Conservation (phyloP, 768 basidiomycete species). For the Phanerodontia chrysosporium region DNA sequence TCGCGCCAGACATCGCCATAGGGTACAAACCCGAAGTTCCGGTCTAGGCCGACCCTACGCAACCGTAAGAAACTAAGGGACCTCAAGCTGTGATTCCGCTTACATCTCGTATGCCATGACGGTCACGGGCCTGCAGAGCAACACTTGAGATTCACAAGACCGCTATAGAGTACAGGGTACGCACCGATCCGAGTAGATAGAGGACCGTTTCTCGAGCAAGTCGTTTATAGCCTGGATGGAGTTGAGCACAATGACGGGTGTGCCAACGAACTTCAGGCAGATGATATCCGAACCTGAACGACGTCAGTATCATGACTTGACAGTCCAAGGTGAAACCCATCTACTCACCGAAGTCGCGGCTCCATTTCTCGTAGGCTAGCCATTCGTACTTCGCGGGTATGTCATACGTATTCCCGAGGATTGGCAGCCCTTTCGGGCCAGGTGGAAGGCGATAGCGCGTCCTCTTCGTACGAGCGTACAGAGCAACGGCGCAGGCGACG, state of each 20-base stretch:
- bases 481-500: background rate
- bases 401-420: conserved; percentile 29
- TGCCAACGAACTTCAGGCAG: conserved; percentile 39
- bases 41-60: conserved; percentile 1
- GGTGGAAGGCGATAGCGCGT: conserved; percentile 28
- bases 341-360: conserved; percentile 38
- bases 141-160: background rate
- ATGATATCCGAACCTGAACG: conserved; percentile 38
- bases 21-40: conserved; percentile 4
- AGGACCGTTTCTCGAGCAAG: conserved; percentile 42
- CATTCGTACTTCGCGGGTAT: conserved; percentile 38
- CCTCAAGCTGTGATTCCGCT: background rate
- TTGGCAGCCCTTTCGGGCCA: conserved; percentile 33
- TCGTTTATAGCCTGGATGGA: conserved; percentile 37
- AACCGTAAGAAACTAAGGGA: background rate
- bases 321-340: background rate
- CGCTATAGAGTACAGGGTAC: background rate
- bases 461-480: background rate
- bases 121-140: conserved; percentile 9
- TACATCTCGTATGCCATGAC: conserved; percentile 18
- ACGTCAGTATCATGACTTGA: background rate
- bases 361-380: conserved; percentile 43
- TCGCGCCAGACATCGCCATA: conserved; percentile 12
- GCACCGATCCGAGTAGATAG: conserved; percentile 37
- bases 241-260: conserved; percentile 44